phyloP scores from a whole-genome alignment of 1,139 yeast species.

The Geotrichum carabidarum region DNA sequence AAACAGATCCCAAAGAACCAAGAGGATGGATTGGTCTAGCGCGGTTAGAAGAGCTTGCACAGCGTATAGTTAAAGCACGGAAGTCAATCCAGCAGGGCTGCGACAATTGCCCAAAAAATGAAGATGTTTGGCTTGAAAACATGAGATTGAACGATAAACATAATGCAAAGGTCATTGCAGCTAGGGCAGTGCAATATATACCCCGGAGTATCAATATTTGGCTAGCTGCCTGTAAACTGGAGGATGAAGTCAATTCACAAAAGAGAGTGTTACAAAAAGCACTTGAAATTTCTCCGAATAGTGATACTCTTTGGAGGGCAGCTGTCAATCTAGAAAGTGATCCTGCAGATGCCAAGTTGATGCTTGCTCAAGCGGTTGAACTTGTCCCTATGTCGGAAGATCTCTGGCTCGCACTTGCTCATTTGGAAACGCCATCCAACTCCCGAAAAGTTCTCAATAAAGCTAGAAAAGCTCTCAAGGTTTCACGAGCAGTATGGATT shows the following conservation, averaged over 20 bases:
- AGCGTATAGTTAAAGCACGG: conserved; percentile 54
- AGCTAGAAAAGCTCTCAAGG: conserved; percentile 50
- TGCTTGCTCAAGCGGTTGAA: conserved; percentile 65
- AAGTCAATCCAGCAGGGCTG: conserved; percentile 68
- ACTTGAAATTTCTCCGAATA: conserved; percentile 59
- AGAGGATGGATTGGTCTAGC: conserved; percentile 89
- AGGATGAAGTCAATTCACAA: conserved; percentile 50
- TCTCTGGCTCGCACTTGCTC: conserved; percentile 57
- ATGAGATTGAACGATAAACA: conserved; percentile 58
- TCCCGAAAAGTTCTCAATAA: conserved; percentile 52
- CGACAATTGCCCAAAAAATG: conserved; percentile 56
- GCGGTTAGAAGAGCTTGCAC: conserved; percentile 64
- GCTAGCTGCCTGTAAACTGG: conserved; percentile 65
- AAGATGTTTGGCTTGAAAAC: conserved; percentile 78
- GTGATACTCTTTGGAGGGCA: conserved; percentile 62
- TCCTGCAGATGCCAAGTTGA: conserved; percentile 46
- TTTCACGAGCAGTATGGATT: conserved; percentile 61
- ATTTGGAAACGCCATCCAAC: conserved; percentile 44
- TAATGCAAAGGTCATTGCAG: conserved; percentile 50
- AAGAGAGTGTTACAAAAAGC: conserved; percentile 66
- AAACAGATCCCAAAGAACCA: conserved; percentile 67
- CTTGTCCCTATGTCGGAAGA: conserved; percentile 60
- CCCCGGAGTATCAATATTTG: conserved; percentile 60
- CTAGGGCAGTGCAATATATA: conserved; percentile 59
- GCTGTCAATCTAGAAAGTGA: conserved; percentile 46